These are phyloP conservation scores for Lipomyces spencermartinsiae DNA, from an alignment of 805 yeast genomes.

Conservation along the genomic window DNA sequence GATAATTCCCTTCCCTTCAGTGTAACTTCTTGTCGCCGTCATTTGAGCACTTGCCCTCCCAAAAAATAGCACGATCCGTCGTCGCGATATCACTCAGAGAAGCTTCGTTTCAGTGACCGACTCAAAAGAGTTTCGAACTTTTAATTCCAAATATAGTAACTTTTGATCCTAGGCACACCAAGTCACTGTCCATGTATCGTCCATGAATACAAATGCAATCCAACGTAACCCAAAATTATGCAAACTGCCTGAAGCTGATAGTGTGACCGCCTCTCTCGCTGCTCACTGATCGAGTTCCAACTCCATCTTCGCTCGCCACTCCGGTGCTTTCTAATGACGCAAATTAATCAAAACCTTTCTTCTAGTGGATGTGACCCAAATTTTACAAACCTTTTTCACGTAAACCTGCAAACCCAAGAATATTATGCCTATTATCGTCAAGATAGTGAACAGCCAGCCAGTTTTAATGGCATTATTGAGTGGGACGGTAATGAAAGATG, in stretches of 20 bases:
- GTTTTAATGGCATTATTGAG: conserved; percentile 67
- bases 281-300: not conserved
- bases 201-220: not conserved
- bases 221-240: not conserved
- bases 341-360: not conserved
- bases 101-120: not conserved
- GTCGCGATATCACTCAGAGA: not conserved
- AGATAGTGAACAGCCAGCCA: conserved; percentile 72
- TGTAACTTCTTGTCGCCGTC: too few relatives aligned
- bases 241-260: not conserved
- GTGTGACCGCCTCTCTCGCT: not conserved
- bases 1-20: too few relatives aligned
- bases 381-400: conserved; percentile 22
- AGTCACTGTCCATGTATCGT: not conserved
- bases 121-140: not conserved
- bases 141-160: not conserved
- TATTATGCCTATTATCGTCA: conserved; percentile 55
- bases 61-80: too few relatives aligned
- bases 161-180: not conserved
- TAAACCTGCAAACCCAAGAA: conserved; percentile 32
- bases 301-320: conserved; percentile 30
- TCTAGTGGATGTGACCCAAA: not conserved
- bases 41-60: too few relatives aligned
- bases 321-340: conserved; percentile 17
- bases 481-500: conserved; percentile 78